phyloP scores from a whole-genome alignment of 1,284 basidiomycete species.

The Cerrena zonata region DNA sequence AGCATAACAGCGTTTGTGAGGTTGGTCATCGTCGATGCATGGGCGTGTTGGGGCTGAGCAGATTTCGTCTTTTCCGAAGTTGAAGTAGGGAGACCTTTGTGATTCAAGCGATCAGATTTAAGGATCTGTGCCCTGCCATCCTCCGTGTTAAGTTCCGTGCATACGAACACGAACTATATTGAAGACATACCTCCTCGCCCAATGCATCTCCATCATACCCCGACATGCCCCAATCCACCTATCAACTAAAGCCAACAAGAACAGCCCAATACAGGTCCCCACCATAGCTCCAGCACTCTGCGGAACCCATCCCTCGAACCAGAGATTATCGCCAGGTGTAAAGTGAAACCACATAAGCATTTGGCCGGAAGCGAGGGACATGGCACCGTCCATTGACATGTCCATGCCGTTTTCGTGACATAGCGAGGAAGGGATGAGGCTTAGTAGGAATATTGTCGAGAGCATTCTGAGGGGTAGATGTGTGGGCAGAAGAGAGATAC shows the following conservation, averaged over 20 bases:
- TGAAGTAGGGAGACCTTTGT: conserved; percentile 9
- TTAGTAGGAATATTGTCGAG: no score
- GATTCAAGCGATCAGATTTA: conserved; percentile 6
- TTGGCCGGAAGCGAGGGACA: conserved; percentile 33
- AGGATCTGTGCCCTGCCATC: neutral
- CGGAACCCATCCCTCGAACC: conserved; percentile 59
- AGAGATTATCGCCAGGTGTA: conserved; percentile 44
- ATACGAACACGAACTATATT: neutral
- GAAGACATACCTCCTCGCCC: conserved; percentile 38
- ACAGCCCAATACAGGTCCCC: conserved; percentile 61
- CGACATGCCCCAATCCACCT: conserved; percentile 55
- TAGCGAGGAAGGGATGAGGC: conserved; percentile 9
- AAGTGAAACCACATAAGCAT: conserved; percentile 49
- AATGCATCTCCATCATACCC: conserved; percentile 48
- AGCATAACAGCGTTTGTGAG: conserved; percentile 17
- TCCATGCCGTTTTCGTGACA: conserved; percentile 39
- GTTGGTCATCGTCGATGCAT: conserved; percentile 6
- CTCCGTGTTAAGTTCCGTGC: no score
- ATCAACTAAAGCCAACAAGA: conserved; percentile 60
- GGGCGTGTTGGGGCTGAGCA: conserved; percentile 6
- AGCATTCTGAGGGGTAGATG: no score
- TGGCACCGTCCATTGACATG: conserved; percentile 44
- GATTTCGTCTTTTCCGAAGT: neutral
- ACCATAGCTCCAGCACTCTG: conserved; percentile 44
- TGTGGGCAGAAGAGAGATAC: no score